Base-by-base conservation (phyloP, 345 rosid genomes). In the Acer yangbiense region DNA sequence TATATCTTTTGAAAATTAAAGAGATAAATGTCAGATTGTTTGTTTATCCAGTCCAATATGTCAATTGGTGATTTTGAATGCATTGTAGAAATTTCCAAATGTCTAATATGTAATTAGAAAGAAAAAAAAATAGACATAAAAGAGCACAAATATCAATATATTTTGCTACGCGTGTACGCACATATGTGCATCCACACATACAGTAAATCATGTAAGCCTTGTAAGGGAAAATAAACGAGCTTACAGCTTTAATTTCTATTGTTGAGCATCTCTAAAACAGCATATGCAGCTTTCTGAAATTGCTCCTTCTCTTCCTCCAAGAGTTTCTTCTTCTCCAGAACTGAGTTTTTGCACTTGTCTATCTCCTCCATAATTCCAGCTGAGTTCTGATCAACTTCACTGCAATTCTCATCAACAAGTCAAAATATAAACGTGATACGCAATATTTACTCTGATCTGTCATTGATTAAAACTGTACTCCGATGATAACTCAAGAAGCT, bases 221-320 rank as follows among this genome's bases (percentile, higher is more conserved):
- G 65, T 63, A 68, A 27, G 27, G 32, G n/a, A 61, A n/a, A 61
- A 27, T 13, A 9, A 20, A 20, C 25, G 35, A 71, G 43, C 83
- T 81, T 73, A 80, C 79, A 46, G 29, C 25, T 78, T 74, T 74
- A 83, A 18, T 74, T 72, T 79, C 83, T 74, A 75, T 76, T 72
- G 74, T 80, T 87, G 20, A 91, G 86, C 93, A 96, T 90, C 73
- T 91, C 88, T 2, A 92, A 78, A 41, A 89, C 88, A 68, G 95
- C 77, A 75, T 83, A 92, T 77, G 93, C 99, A 85, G 95, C 98
- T 82, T 90, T 93, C 88, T 93, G 97, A 84, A 88, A 87, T 67
- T 64, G 87, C 52, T 90, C 89, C 84, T 84, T 94, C 86, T 92
- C 92, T 57, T 91, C 97, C 71, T 90, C 97, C 55, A 96, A 79